These are phyloP conservation scores for Penicillium riverlandense DNA, from an alignment of 495 filamentous ascomycete species.

Conservation along the genomic window DNA sequence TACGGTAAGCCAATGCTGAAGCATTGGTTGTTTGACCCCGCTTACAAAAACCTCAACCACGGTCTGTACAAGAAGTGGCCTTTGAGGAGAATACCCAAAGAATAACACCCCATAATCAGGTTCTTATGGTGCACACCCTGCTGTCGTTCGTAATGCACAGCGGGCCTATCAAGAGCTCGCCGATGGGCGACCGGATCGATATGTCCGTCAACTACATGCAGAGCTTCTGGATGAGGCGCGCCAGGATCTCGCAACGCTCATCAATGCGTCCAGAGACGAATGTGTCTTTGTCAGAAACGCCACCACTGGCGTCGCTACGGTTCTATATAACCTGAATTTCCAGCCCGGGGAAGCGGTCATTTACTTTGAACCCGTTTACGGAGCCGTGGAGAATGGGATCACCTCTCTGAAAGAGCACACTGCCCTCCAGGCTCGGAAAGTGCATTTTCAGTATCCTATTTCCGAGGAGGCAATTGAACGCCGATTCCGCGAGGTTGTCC, in stretches of 20 bases:
- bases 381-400: constrained; percentile 62
- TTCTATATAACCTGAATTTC: constrained; percentile 66
- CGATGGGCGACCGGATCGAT: constrained; percentile 65
- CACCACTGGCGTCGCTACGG: constrained; percentile 71
- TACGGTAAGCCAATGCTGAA: constrained; percentile 58
- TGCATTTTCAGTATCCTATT: constrained; percentile 49
- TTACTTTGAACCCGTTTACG: constrained; percentile 70
- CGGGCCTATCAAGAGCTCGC: constrained; percentile 48
- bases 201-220: constrained; percentile 60
- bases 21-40: constrained; percentile 64
- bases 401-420: constrained; percentile 59
- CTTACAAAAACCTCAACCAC: constrained; percentile 73
- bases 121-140: constrained; percentile 73
- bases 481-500: constrained; percentile 43
- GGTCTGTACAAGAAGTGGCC: constrained; percentile 38
- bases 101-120: constrained; percentile 33
- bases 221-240: constrained; percentile 57
- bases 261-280: constrained; percentile 55
- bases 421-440: constrained; percentile 32
- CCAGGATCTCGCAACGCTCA: constrained; percentile 51
- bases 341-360: constrained; percentile 55
- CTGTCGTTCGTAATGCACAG: constrained; percentile 47
- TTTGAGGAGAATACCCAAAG: not conserved
- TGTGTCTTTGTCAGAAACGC: constrained; percentile 78
- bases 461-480: constrained; percentile 49